Percentiles rank a stretch among this genome's conserved stretches.
Conservation (phyloP, 2,329 filamentous ascomycete species). For the Colletotrichum sp. region DNA sequence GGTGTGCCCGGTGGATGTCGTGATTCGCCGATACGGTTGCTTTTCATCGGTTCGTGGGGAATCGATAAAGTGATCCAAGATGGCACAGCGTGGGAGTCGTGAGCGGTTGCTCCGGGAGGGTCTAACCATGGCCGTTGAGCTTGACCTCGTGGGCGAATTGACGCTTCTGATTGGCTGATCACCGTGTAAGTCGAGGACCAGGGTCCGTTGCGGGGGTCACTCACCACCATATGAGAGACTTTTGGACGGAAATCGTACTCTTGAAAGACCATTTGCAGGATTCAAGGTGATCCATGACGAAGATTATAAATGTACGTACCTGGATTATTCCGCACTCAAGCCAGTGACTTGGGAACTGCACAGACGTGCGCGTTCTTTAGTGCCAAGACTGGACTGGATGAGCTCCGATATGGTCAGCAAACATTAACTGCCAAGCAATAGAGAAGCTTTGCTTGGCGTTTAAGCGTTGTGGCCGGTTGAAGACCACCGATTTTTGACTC, state of each 20-base stretch:
- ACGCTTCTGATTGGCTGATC: constrained; percentile 1
- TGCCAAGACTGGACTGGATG: not conserved
- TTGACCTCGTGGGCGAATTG: constrained; percentile 13
- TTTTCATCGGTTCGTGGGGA: not conserved
- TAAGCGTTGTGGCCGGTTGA: not conserved
- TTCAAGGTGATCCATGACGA: not conserved
- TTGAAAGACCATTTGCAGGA: not conserved
- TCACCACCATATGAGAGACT: not conserved
- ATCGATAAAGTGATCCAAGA: not conserved
- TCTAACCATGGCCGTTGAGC: not conserved
- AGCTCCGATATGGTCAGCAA: not conserved
- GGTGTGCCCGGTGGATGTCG: not conserved
- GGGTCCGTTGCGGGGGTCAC: not conserved
- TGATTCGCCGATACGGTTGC: constrained; percentile 1
- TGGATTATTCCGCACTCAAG: not conserved
- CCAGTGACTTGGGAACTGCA: not conserved
- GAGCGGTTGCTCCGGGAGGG: not conserved
- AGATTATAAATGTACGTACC: not conserved
- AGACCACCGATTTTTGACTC: not conserved
- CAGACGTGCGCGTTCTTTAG: not conserved
- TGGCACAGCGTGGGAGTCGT: not conserved
- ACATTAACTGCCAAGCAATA: not conserved
- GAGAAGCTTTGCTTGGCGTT: constrained; percentile 12
- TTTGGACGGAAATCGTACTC: not conserved
- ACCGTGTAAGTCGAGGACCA: not conserved